phyloP scores from a whole-genome alignment of 2,329 filamentous ascomycete species.

The Chaetomium sp. region DNA sequence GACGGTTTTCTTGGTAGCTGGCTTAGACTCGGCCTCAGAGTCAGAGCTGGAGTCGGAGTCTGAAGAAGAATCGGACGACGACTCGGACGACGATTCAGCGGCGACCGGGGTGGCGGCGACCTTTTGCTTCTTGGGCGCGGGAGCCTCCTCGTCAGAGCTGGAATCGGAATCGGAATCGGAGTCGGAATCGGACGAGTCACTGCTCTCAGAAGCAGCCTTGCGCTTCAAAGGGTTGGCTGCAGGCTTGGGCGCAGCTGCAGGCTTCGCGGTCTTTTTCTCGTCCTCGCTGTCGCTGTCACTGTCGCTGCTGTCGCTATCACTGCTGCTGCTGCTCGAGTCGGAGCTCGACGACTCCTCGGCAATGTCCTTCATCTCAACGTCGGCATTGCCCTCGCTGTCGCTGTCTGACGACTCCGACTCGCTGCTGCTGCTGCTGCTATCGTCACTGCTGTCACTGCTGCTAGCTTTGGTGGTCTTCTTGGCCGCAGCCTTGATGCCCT shows the following conservation, averaged over 20 bases:
- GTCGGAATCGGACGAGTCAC: conserved; percentile 43
- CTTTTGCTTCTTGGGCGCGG: conserved; percentile 57
- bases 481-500: conserved; percentile 37
- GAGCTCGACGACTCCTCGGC: conserved; percentile 37
- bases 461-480: conserved; percentile 40
- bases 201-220: conserved; percentile 50
- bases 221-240: conserved; percentile 54
- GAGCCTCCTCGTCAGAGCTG: conserved; percentile 50
- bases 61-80: conserved; percentile 42
- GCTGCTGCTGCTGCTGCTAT: conserved; percentile 39
- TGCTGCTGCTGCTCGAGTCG: conserved; percentile 40
- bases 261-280: conserved; percentile 36
- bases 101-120: conserved; percentile 44
- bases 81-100: conserved; percentile 43
- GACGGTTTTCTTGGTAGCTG: conserved; percentile 55
- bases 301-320: conserved; percentile 40
- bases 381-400: conserved; percentile 40
- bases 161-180: conserved; percentile 41
- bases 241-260: conserved; percentile 32
- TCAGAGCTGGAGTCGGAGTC: conserved; percentile 29
- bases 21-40: conserved; percentile 34
- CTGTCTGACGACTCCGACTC: conserved; percentile 39
- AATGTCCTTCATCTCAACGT: conserved; percentile 54
- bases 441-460: conserved; percentile 40
- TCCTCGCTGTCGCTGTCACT: conserved; percentile 41